Evolutionary conservation across 2,329 filamentous ascomycete species (phyloP), one percentile per base, ranked within the genome.

Genomic region (Thielaviopsis cerberus): DNA sequence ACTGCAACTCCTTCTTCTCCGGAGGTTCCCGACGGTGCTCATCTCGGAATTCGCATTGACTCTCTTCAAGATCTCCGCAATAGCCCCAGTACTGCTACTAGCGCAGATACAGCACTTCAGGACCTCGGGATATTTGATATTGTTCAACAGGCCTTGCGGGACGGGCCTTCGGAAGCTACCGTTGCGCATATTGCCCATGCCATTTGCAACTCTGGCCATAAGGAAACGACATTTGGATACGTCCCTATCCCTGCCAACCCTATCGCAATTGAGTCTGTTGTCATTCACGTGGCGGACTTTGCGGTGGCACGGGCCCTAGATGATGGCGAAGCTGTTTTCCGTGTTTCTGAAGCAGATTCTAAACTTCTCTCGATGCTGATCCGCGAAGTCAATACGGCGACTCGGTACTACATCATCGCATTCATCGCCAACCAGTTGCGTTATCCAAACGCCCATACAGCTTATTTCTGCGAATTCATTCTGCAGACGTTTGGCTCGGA

Each of bases 391-490:
- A 76, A 79, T 45, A 79, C 86, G 0, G 88, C 94, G 69, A 82
- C 83, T 23, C 83, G 90, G 57, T 95, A 95, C 72, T 86, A 88
- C 67, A 75, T 98, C 60, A 71, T 97, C 59, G 82, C 79, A 64
- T 87, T 86, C 63, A 88, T 98, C 67, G 79, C 88, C 59, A 94
- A 97, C 69, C 90, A 97, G 71, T 79, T 98, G 54, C 86, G 92
- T 61, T 94, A 85, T 68, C 88, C 90, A 11, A 94, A 89, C 67
- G 82, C 83, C 54, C 83, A 94, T 66, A 98, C 92, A 13, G 85
- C 90, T 66, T 98, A 92, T 72, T 98, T 95, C 72, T 90, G 83
- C 67, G 87, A 89, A 65, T 79, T 85, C 15, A 75, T 97, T 51
- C 76, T 97, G 53, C 82, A 94, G 64, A 76, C 96, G 45, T 97